These are phyloP conservation scores for Aspergillus kassunensis DNA, from an alignment of 495 filamentous ascomycete species.

Conservation along the genomic window DNA sequence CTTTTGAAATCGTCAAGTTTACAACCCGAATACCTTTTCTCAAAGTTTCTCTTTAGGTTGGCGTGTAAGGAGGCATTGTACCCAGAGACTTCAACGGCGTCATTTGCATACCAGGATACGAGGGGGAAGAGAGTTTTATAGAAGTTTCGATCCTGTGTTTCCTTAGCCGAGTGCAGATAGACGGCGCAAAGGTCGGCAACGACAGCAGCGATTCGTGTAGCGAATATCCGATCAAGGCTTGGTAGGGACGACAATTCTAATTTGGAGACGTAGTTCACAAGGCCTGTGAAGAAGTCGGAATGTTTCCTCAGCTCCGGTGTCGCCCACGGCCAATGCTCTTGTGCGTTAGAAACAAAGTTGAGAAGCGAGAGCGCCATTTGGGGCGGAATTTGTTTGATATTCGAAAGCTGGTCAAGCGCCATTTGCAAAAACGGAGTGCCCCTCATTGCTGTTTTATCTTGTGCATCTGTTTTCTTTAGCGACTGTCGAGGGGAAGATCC, in stretches of 20 bases:
- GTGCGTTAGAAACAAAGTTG: slow-evolving; percentile 77
- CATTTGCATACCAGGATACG: slow-evolving; percentile 69
- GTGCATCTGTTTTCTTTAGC: slow-evolving; percentile 51
- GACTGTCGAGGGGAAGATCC: slow-evolving; percentile 76
- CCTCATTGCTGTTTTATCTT: slow-evolving; percentile 36
- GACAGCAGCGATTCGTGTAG: slow-evolving; percentile 71
- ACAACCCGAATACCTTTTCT: slow-evolving; percentile 66
- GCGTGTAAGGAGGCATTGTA: slow-evolving; percentile 85
- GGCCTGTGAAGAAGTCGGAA: slow-evolving; percentile 60
- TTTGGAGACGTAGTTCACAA: slow-evolving; percentile 65
- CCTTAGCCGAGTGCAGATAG: slow-evolving; percentile 76
- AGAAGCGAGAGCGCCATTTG: slow-evolving; percentile 67
- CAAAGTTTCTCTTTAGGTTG: slow-evolving; percentile 81
- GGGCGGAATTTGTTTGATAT: slow-evolving; percentile 59
- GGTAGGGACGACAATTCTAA: slow-evolving; percentile 48
- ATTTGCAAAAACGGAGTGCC: slow-evolving; percentile 64
- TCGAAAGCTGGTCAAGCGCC: slow-evolving; percentile 69
- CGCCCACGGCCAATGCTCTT: slow-evolving; percentile 91
- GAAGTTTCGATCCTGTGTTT: slow-evolving; percentile 62
- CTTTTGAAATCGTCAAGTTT: slow-evolving; percentile 71
- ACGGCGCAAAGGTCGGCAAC: slow-evolving; percentile 88
- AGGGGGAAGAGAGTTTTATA: slow-evolving; percentile 65
- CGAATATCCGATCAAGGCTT: slow-evolving; percentile 43
- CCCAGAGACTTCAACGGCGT: slow-evolving; percentile 65
- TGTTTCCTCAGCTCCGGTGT: slow-evolving; percentile 73